Base-by-base conservation (phyloP, 345 rosid species). In the Acer campestre region DNA sequence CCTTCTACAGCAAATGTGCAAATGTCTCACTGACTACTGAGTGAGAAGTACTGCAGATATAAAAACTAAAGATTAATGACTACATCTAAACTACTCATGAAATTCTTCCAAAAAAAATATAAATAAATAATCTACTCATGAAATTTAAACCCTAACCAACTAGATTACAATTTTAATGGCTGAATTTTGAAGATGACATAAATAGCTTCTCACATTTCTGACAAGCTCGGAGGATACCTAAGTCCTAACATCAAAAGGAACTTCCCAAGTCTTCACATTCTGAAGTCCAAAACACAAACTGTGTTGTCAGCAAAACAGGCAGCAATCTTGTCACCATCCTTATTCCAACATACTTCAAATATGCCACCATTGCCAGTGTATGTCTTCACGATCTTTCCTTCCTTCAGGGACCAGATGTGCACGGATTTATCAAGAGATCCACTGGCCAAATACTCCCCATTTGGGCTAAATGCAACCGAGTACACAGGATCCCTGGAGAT, bases 331-430 rank as follows among this genome's bases (percentile, higher is more conserved):
- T 89, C 92, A 40, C 99, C 99, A 81, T 97, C 98, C 82, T 91
- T 97, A 44, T 91, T 97, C 98, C 99, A 97, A 81, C 98, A 93
- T 74, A 94, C 99, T 83, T 97, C 97, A 72, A 91, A 97, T 17
- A 97, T 91, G 6, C 98, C 97, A 22, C 99, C 99, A 14, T 85
- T 86, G 71, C 99, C 99, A 0, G 93, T 83, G 77, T 90, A 94
- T n/a, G 98, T 93, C 85, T 90, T 94, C 63, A 94, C 91, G 3
- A 97, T 87, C 88, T 90, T 97, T 35, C 91, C 90, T 78, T 97
- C 98, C 84, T 93, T 97, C 65, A 94, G 73, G 10, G 99, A 96
- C 99, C 99, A 96, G 53, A 96, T 82, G 81, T 90, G 97, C 65
- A 96, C 89, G 66, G 97, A 92, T 80, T 68, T 91, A 86, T 96